phyloP scores from a whole-genome alignment of 805 yeast genomes.

The Wickerhamomyces hampshirensis region DNA sequence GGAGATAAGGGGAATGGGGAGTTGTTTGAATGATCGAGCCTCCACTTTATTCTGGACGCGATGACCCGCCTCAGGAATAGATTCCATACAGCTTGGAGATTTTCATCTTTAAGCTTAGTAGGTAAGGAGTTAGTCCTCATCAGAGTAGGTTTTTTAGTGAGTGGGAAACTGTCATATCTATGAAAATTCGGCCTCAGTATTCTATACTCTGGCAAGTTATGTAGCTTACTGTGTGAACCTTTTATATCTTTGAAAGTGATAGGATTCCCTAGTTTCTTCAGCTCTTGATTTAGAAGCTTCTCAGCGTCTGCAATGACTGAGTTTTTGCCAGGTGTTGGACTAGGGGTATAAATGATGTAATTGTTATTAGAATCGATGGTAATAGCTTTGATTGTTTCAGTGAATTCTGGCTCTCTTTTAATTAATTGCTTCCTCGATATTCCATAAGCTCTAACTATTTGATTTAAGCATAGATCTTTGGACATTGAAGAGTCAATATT shows the following conservation, averaged over 20 bases:
- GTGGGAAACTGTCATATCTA: conserved; percentile 14
- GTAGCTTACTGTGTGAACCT: not conserved
- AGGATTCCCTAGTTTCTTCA: conserved; percentile 17
- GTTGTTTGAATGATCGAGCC: conserved; percentile 20
- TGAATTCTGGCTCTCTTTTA: conserved; percentile 12
- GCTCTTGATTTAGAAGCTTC: conserved; percentile 16
- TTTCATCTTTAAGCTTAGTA: conserved; percentile 8
- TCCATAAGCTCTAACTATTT: conserved; percentile 11
- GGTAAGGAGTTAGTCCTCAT: conserved; percentile 22
- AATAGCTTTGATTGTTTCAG: conserved; percentile 12
- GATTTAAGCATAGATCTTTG: conserved; percentile 19
- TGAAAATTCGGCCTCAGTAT: conserved; percentile 12
- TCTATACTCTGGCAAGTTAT: conserved; percentile 8
- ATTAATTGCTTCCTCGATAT: conserved; percentile 8
- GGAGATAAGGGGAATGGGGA: not conserved
- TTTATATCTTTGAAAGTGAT: conserved; percentile 3
- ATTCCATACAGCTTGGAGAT: conserved; percentile 27
- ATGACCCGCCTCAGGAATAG: conserved; percentile 28
- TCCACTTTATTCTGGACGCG: conserved; percentile 28
- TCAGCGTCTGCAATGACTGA: conserved; percentile 22
- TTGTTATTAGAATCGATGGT: conserved; percentile 25
- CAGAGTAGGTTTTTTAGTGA: conserved; percentile 5
- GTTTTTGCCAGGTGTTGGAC: conserved; percentile 15
- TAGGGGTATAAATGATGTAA: conserved; percentile 22
- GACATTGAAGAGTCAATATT: conserved; percentile 20